phyloP scores from a whole-genome alignment of 306 rosid genomes.

The cucumber (Cucumis sativus) region Cucumber_9930_V3 NC_026657.2:28840001-28840500 shows the following conservation, averaged over 20 bases:
- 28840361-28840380: constrained; percentile 53
- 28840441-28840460: constrained; percentile 14
- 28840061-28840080: constrained; percentile 60
- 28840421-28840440: constrained; percentile 52
- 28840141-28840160: constrained; percentile 50
- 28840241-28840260: constrained; percentile 50
- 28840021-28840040: constrained; percentile 40
- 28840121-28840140: constrained; percentile 55
- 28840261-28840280: constrained; percentile 38
- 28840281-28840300: constrained; percentile 56
- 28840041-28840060: constrained; percentile 61
- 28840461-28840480: not conserved
- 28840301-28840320: constrained; percentile 42
- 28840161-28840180: constrained; percentile 72
- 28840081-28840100: constrained; percentile 82
- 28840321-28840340: constrained; percentile 79
- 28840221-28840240: not conserved
- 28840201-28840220: not conserved
- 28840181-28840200: constrained; percentile 47
- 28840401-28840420: constrained; percentile 43
- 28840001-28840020: constrained; percentile 31
- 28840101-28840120: constrained; percentile 58
- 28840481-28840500: constrained; percentile 41
- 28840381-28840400: constrained; percentile 36
- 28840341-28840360: constrained; percentile 41